Percentiles rank a stretch among this genome's conserved stretches.
These are phyloP conservation scores for Colletotrichum eleusines DNA, from an alignment of 2,329 filamentous ascomycete species.

Conservation along the genomic window DNA sequence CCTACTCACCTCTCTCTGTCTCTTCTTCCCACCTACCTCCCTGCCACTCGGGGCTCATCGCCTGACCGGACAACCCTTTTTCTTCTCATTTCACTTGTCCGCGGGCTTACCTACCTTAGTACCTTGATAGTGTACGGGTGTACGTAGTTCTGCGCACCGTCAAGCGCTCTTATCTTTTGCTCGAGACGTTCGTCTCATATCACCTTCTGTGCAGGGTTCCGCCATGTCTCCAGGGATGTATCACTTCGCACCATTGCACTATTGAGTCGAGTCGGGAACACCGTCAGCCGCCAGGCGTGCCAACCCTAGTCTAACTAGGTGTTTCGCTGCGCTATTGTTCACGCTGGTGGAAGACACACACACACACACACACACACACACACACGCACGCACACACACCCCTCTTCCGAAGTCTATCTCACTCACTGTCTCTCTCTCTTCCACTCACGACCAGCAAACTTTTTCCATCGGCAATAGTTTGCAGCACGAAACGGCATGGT, in stretches of 20 bases:
- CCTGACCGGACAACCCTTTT: conserved; percentile 11
- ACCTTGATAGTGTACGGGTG: not conserved
- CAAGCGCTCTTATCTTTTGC: conserved; percentile 16
- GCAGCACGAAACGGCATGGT: not conserved
- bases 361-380: not conserved
- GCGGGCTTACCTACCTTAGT: not conserved
- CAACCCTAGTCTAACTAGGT: conserved; percentile 16
- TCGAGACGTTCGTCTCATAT: conserved; percentile 39
- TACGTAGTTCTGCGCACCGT: not conserved
- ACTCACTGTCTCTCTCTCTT: not conserved
- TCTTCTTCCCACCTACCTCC: not conserved
- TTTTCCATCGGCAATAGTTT: conserved; percentile 2
- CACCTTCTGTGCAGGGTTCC: conserved; percentile 7
- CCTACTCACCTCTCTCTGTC: not conserved
- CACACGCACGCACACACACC: no score
- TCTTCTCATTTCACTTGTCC: not conserved
- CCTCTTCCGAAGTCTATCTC: not conserved
- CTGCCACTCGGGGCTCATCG: not conserved
- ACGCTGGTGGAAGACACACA: conserved; percentile 1
- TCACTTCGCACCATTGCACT: conserved; percentile 1
- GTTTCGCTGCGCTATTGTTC: not conserved
- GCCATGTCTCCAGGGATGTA: not conserved
- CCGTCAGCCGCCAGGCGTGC: conserved; percentile 12
- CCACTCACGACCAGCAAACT: conserved; percentile 3
- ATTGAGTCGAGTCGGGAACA: conserved; percentile 7